These are phyloP conservation scores for Corchorus olitorius DNA, from an alignment of 345 rosid species.

Conservation along the genomic window DNA sequence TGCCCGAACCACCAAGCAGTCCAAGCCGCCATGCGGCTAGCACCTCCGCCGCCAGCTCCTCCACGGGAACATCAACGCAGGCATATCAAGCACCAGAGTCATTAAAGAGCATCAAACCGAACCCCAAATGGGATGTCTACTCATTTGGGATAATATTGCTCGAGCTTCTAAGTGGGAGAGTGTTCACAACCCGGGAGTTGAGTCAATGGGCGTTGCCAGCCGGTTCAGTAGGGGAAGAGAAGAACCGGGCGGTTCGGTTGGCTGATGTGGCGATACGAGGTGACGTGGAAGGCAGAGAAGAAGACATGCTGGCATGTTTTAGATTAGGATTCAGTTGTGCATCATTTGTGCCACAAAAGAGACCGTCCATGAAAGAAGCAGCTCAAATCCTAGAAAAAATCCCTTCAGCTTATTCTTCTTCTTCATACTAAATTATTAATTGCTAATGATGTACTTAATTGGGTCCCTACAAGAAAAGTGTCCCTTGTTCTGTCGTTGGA, in stretches of 20 bases:
- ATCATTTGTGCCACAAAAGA: slow-evolving; percentile 62
- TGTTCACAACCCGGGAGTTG: slow-evolving; percentile 52
- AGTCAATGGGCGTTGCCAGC: slow-evolving; percentile 47
- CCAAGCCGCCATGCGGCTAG: slow-evolving; percentile 29
- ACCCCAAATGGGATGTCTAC: slow-evolving; percentile 81
- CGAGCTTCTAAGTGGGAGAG: slow-evolving; percentile 75
- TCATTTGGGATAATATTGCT: slow-evolving; percentile 72
- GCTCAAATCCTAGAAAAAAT: slow-evolving; percentile 66
- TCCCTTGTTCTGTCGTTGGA: slow-evolving; percentile 25
- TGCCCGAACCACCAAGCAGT: slow-evolving; percentile 20
- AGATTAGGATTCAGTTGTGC: slow-evolving; percentile 77
- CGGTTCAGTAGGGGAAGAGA: slow-evolving; percentile 47
- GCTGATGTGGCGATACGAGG: slow-evolving; percentile 58
- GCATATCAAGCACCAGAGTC: slow-evolving; percentile 80
- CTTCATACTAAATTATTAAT: background rate
- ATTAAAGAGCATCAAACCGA: slow-evolving; percentile 52
- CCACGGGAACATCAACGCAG: slow-evolving; percentile 18
- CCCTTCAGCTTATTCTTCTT: background rate
- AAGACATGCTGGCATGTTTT: slow-evolving; percentile 54
- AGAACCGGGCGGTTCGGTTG: slow-evolving; percentile 49
- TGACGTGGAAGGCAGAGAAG: slow-evolving; percentile 61
- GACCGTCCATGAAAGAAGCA: slow-evolving; percentile 89
- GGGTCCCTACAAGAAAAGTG: slow-evolving; percentile 26
- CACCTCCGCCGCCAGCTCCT: slow-evolving; percentile 20
- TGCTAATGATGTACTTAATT: slow-evolving; percentile 18